Conservation (phyloP, 1,139 yeast genomes). For the Suhomyces bribrorum region DNA sequence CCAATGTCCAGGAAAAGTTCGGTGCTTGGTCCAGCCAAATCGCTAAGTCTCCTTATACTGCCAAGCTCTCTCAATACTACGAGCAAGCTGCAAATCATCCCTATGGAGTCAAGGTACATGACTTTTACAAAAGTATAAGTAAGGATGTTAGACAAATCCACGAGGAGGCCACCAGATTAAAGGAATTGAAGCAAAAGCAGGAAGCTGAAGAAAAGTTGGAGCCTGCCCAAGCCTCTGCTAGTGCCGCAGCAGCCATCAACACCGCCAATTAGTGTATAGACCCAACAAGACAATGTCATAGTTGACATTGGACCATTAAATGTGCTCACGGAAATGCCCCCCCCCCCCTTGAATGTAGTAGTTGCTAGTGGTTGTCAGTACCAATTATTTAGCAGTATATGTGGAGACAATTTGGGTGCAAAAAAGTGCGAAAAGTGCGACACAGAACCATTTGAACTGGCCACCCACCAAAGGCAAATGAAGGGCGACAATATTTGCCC, state of each 20-base stretch:
- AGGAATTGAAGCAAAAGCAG: constrained; percentile 52
- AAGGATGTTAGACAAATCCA: constrained; percentile 66
- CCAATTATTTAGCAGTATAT: too few species aligned
- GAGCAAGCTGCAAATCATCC: constrained; percentile 46
- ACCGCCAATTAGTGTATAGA: constrained; percentile 4
- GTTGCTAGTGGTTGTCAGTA: too few species aligned
- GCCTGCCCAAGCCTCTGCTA: constrained; percentile 10
- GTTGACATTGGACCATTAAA: too few species aligned
- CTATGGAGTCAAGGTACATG: constrained; percentile 53
- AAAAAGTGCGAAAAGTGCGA: neutral
- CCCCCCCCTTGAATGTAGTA: too few species aligned
- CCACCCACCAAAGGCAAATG: neutral
- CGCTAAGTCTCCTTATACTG: constrained; percentile 21
- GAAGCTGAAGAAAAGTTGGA: constrained; percentile 5
- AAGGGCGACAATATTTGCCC: neutral
- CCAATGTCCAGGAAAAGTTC: constrained; percentile 15
- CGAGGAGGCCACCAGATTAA: constrained; percentile 70
- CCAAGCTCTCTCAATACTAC: constrained; percentile 46
- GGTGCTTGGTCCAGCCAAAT: constrained; percentile 12
- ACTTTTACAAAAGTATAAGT: constrained; percentile 53
- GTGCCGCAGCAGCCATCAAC: constrained; percentile 10
- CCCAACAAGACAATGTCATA: too few species aligned
- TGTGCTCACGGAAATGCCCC: too few species aligned
- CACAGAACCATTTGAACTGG: neutral
- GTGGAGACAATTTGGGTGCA: too few species aligned